Evolutionary conservation across 208 protist genomes (phyloP), one percentile per base, ranked within the genome.

Genomic region (Acanthamoeba royreba): DNA sequence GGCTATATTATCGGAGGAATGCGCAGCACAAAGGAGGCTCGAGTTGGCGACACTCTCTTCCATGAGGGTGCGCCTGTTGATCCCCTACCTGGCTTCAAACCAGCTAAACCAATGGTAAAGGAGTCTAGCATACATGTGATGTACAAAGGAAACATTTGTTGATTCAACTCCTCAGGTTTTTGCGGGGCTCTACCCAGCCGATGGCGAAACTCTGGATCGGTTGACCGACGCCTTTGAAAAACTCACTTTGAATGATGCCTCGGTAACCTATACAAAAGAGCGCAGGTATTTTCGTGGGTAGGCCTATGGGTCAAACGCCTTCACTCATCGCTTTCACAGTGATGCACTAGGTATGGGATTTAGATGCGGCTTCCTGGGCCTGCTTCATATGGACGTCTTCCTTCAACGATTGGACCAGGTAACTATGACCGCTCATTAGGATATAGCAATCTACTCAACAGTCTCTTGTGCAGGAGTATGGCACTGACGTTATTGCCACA

Each of bases 381-480:
- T 99, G 88, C 96, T 99, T 25, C 99, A 99, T 96, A 99, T 99
- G 98, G 98, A 99, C 49, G 98, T 99, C 0, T 99, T 99, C 90
- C 97, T 98, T 58, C 98, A 99, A 95, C 97, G 99, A 31, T 96
- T 99, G 52, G 96, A 99, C 49, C 94, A 97, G 72, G 95, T 93
- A 69, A 89, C n/a, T n/a, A n/a, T n/a, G n/a, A n/a, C n/a, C n/a
- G n/a, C n/a, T n/a, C n/a, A n/a, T n/a, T n/a, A n/a, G n/a, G n/a
- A n/a, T n/a, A n/a, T n/a, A n/a, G n/a, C n/a, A n/a, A 19, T 40
- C 40, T 90, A 31, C 40, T 40, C n/a, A n/a, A n/a, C n/a, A n/a
- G n/a, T n/a, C 53, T 17, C 28, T 19, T 79, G 33, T 47, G 17
- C 87, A 95, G 43, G 98, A 99, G 94, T 99, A 99, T 96, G 95